These are phyloP conservation scores for Zelopaecilomyces penicillatus DNA, from an alignment of 2,329 filamentous ascomycete species.

Conservation along the genomic window DNA sequence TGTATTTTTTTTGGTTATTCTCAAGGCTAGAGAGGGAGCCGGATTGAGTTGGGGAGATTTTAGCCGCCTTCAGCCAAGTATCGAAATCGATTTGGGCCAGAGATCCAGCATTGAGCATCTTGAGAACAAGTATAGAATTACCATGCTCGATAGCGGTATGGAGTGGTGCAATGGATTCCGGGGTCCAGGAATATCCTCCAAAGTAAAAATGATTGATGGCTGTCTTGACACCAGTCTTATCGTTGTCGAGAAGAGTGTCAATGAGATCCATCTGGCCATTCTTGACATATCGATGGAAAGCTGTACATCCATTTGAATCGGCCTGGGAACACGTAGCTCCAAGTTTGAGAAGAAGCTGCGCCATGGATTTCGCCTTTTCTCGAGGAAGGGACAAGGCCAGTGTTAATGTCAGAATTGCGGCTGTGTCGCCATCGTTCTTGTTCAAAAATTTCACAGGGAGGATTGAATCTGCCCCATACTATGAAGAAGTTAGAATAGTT, in stretches of 20 bases:
- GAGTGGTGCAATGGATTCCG: conserved; percentile 40
- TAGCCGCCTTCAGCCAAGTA: conserved; percentile 51
- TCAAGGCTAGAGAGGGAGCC: conserved; percentile 32
- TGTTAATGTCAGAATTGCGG: conserved; percentile 60
- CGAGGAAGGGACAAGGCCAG: conserved; percentile 58
- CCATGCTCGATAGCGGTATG: conserved; percentile 48
- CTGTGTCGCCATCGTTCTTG: conserved; percentile 38
- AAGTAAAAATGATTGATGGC: conserved; percentile 59
- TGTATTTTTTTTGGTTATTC: conserved; percentile 40
- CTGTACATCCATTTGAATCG: conserved; percentile 55
- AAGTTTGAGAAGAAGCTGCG: conserved; percentile 54
- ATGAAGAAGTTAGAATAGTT: conserved; percentile 17
- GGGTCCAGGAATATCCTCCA: conserved; percentile 22
- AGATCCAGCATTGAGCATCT: conserved; percentile 57
- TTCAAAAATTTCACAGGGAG: conserved; percentile 62
- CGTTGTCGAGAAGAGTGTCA: conserved; percentile 43
- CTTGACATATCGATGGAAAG: conserved; percentile 56
- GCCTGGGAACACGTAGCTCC: conserved; percentile 69
- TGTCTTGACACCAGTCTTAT: conserved; percentile 51
- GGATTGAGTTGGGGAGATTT: conserved; percentile 32
- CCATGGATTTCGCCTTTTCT: conserved; percentile 57
- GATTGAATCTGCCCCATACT: conserved; percentile 70
- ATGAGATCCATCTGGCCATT: conserved; percentile 39
- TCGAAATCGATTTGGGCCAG: conserved; percentile 52
- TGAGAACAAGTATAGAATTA: conserved; percentile 45